Evolutionary conservation across 2,329 filamentous ascomycete species (phyloP).

Genomic region (Phoma sp.): DNA sequence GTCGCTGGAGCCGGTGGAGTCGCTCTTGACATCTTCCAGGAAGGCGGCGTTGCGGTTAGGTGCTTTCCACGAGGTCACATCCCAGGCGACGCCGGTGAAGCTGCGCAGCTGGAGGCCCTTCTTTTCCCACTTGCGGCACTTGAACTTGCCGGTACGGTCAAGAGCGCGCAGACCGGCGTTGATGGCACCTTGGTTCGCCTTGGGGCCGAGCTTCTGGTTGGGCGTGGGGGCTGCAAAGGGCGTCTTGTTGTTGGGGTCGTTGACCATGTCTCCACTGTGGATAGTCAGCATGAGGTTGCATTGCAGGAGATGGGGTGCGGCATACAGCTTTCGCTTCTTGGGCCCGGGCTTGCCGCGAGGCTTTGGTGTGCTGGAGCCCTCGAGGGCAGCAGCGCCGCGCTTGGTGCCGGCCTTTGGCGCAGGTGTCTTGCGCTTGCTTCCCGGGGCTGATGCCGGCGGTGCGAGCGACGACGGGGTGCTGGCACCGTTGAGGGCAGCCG

Average conservation of each 20-base stretch:
- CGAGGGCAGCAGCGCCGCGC: conserved; percentile 61
- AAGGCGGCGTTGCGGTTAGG: conserved; percentile 64
- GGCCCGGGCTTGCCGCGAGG: conserved; percentile 87
- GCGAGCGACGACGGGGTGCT: conserved; percentile 51
- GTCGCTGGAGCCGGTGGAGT: conserved; percentile 62
- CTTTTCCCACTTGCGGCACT: conserved; percentile 89
- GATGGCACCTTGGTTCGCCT: conserved; percentile 96
- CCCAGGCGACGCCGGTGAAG: conserved; percentile 88
- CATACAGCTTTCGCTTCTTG: conserved; percentile 93
- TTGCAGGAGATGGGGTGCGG: neutral
- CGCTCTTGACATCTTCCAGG: conserved; percentile 66
- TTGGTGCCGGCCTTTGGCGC: conserved; percentile 70
- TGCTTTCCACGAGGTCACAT: conserved; percentile 81
- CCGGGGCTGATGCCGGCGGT: conserved; percentile 57
- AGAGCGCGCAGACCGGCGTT: conserved; percentile 94
- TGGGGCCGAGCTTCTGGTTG: conserved; percentile 87
- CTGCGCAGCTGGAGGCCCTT: conserved; percentile 85
- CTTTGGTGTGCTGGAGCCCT: conserved; percentile 63
- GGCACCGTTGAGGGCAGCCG: conserved; percentile 39
- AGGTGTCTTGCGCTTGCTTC: conserved; percentile 78
- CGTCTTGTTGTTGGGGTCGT: conserved; percentile 48
- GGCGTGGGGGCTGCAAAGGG: conserved; percentile 52
- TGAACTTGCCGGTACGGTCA: conserved; percentile 81
- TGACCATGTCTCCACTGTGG: conserved; percentile 58
- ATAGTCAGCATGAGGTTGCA: conserved; percentile 26